Evolutionary conservation across 495 filamentous ascomycete species (phyloP).

Genomic region (Penicillium herquei): DNA sequence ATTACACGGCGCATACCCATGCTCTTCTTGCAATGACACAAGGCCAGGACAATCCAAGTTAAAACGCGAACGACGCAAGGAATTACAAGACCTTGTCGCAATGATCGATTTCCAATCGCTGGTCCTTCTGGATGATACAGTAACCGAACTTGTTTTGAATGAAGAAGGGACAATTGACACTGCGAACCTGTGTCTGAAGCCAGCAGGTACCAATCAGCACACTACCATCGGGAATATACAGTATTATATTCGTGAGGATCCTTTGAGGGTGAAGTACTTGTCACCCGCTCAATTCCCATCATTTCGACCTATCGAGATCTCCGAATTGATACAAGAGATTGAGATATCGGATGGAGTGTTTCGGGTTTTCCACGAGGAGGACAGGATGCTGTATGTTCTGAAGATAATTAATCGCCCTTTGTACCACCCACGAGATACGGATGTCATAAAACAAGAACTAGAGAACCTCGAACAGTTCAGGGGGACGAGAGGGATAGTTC

Average conservation of each 20-base stretch:
- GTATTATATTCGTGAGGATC: constrained; percentile 21
- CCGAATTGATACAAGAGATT: constrained; percentile 7
- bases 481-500: constrained; percentile 16
- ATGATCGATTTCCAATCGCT: constrained; percentile 10
- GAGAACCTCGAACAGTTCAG: constrained; percentile 18
- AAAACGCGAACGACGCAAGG: constrained; percentile 4
- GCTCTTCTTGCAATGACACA: background rate
- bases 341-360: constrained; percentile 19
- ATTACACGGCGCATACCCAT: background rate
- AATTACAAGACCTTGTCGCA: constrained; percentile 4
- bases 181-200: background rate
- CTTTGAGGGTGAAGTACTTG: constrained; percentile 16
- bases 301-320: constrained; percentile 10
- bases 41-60: background rate
- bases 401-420: constrained; percentile 20
- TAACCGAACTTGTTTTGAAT: constrained; percentile 20
- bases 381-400: constrained; percentile 11
- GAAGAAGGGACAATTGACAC: constrained; percentile 2
- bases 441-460: constrained; percentile 20
- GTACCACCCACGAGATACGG: constrained; percentile 21
- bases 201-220: background rate
- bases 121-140: constrained; percentile 18
- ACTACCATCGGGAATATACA: constrained; percentile 1
- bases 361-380: constrained; percentile 7
- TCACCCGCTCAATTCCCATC: constrained; percentile 10